Evolutionary conservation across 106 monocot genomes (phyloP).

Genomic region (Cymbidium sinense): DNA sequence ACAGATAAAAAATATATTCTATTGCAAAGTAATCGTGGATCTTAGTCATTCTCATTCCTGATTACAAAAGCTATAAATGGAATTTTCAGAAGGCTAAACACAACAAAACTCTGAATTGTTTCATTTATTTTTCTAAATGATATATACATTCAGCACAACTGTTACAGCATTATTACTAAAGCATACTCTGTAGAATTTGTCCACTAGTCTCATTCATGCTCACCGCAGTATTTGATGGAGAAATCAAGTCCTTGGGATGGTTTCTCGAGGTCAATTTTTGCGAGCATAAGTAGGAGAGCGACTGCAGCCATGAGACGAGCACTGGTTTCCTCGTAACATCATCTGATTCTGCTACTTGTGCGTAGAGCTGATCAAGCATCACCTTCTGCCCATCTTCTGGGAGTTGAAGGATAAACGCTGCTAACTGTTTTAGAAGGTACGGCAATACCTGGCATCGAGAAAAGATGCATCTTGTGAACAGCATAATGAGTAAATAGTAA

Average conservation of each 20-base stretch:
- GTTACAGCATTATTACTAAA: neutral
- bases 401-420: slow-evolving; percentile 52
- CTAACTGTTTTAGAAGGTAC: slow-evolving; percentile 62
- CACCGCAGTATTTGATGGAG: neutral
- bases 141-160: neutral
- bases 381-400: slow-evolving; percentile 64
- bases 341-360: slow-evolving; percentile 84
- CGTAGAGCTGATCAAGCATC: slow-evolving; percentile 58
- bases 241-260: neutral
- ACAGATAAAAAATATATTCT: no score
- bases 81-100: neutral
- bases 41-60: no score
- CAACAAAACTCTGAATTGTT: neutral
- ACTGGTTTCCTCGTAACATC: slow-evolving; percentile 85
- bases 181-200: neutral
- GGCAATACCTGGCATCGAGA: slow-evolving; percentile 62
- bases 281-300: slow-evolving; percentile 79
- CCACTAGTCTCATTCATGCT: neutral
- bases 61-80: neutral
- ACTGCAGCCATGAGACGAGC: slow-evolving; percentile 91
- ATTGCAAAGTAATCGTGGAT: no score
- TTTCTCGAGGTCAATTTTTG: slow-evolving; percentile 10
- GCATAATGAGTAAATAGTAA: neutral
- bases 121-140: neutral
- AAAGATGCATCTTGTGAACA: neutral